Conservation (phyloP, 495 filamentous ascomycete species). For the Aspergillus hancockii region DNA sequence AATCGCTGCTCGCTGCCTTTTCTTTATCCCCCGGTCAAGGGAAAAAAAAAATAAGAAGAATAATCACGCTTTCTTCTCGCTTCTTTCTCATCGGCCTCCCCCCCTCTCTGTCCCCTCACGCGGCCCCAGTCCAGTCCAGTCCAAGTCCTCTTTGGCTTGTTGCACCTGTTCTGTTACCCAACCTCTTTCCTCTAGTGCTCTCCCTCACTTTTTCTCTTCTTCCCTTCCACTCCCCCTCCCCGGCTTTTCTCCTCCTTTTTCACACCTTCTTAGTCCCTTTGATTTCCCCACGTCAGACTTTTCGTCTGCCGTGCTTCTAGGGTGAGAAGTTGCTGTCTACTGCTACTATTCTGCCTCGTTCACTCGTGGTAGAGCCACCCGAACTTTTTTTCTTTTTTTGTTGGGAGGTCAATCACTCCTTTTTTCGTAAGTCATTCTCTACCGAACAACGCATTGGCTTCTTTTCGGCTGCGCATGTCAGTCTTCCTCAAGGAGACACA, state of each 20-base stretch:
- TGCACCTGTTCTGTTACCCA: slow-evolving; percentile 11
- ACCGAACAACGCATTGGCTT: slow-evolving; percentile 11
- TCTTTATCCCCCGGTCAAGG: slow-evolving; percentile 24
- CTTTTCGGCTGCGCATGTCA: slow-evolving; percentile 10
- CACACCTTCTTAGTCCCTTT: slow-evolving; percentile 21
- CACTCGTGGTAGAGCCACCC: slow-evolving; percentile 37
- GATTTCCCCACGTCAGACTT: slow-evolving; percentile 23
- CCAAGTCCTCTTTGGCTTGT: slow-evolving; percentile 1
- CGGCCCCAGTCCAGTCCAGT: slow-evolving; percentile 6
- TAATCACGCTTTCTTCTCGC: slow-evolving; percentile 20
- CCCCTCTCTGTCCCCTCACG: slow-evolving; percentile 1
- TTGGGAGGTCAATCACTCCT: slow-evolving; percentile 26
- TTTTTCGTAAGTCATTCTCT: slow-evolving; percentile 29
- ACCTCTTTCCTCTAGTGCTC: slow-evolving; percentile 23
- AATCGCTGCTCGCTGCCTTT: slow-evolving; percentile 6
- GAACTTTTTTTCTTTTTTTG: slow-evolving; percentile 12
- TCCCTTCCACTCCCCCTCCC: slow-evolving; percentile 21
- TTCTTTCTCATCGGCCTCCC: slow-evolving; percentile 10
- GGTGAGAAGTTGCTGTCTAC: slow-evolving; percentile 18
- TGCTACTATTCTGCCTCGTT: slow-evolving; percentile 38
- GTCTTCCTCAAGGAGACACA: slow-evolving; percentile 9
- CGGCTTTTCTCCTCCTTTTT: slow-evolving; percentile 17
- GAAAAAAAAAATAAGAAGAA: slow-evolving; percentile 8
- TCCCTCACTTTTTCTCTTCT: slow-evolving; percentile 18
- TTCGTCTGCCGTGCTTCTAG: slow-evolving; percentile 25